Evolutionary conservation across 2,329 filamentous ascomycete species (phyloP), one percentile per base, ranked within the genome.

Genomic region (Arthrobotrys musiformis): DNA sequence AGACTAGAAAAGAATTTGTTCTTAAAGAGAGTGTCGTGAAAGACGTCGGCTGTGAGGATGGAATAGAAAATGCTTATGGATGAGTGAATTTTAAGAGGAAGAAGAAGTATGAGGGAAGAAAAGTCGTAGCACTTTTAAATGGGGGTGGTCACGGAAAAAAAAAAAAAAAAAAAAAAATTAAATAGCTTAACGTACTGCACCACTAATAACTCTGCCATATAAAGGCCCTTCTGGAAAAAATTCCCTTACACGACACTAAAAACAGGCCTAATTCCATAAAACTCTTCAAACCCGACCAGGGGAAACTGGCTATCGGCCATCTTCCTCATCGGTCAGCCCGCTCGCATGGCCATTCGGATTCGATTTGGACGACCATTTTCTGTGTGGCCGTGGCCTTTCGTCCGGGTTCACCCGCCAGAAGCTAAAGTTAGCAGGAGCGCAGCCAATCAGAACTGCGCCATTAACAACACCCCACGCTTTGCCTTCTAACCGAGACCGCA

Each of bases 321-420:
- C 56, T 66, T 52, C 61, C 61, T 67, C 61, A 66, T 73, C 69
- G 69, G 69, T 61, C 58, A 50, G 67, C 28, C 42, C 33, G 26
- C n/a, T n/a, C n/a, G n/a, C n/a, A n/a, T n/a, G n/a, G n/a, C 26
- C 44, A 15, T 48, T 46, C 63, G 61, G 61, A 26, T 52, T 35
- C 24, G n/a, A 48, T 52, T 17, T 24, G 30, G 24, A 48, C 5
- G 44, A 17, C 26, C 37, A 8, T 24, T 54, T 22, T 40, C 40
- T 42, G 40, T 4, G 40, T 42, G 40, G 60, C 62, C 17, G 52
- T 68, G 40, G 52, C 56, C 64, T 70, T 73, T 62, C 28, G 67
- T 70, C 73, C 73, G 73, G 73, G 60, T 77, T 77, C 73, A 48
- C 60, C 73, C 73, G 73, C 46, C 33, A 24, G 40, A 66, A 13